phyloP scores from a whole-genome alignment of 257 asterid species.

The Nicotiana sylvestris region DNA sequence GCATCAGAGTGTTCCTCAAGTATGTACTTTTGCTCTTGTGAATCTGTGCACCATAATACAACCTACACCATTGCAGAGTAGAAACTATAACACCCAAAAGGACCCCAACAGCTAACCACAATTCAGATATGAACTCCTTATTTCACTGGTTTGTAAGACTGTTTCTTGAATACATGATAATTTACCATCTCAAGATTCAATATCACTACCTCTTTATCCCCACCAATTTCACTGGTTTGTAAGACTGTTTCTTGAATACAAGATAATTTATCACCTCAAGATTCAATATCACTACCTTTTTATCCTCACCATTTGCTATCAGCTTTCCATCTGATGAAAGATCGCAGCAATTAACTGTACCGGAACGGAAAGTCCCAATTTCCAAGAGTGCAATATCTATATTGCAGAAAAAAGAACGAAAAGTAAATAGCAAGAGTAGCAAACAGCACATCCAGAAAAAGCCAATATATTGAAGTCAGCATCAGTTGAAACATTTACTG shows the following conservation, averaged over 20 bases:
- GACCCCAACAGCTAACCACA: background rate
- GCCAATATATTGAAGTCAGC: background rate
- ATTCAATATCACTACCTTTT: constrained; percentile 18
- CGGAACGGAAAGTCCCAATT: constrained; percentile 18
- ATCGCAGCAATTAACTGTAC: constrained; percentile 20
- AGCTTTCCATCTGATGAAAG: constrained; percentile 31
- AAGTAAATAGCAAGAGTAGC: background rate
- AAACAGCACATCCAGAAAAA: background rate
- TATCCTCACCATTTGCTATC: constrained; percentile 25
- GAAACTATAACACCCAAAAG: background rate
- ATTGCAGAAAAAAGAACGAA: background rate
- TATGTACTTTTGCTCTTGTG: constrained; percentile 16
- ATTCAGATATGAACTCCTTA: background rate
- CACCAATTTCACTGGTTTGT: background rate
- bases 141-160: background rate
- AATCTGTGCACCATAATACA: constrained; percentile 29
- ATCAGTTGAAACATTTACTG: constrained; percentile 17
- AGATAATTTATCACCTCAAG: background rate
- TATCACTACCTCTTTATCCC: constrained; percentile 22
- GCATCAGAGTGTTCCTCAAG: constrained; percentile 23
- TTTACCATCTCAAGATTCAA: background rate
- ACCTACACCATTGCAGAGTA: constrained; percentile 14
- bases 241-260: background rate
- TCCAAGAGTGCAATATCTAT: constrained; percentile 20
- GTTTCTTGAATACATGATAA: background rate